Base-by-base conservation (phyloP, 2,329 filamentous ascomycete genomes). In the Monilinia fructigena region DNA sequence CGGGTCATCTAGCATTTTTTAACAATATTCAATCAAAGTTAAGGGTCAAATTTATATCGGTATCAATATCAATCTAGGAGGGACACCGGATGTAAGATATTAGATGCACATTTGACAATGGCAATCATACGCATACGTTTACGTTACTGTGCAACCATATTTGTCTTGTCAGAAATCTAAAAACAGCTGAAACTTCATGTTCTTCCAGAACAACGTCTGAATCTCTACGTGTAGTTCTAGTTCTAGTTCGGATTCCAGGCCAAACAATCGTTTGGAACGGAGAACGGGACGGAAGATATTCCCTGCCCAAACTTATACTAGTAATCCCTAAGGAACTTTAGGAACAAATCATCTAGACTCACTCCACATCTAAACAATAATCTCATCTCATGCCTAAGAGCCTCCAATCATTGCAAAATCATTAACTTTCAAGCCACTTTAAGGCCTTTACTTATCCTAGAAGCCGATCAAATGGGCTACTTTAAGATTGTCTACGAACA, bases 331-430 rank as follows among this genome's bases (percentile, higher is more conserved):
- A 14, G 54, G 42, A 47, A 47, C 18, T 20, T 47, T 47, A 47
- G 20, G 20, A 47, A 48, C 47, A 35, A 56, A 56, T 56, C 54
- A 23, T 55, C 50, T 31, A 47, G 38, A 55, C 50, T 55, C 60
- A 55, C 50, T 55, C 60, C 35, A 31, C 50, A 31, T 18, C 48
- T 10, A 16, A 35, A 35, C 5, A 23, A 12, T n/a, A 62, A 62
- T 62, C 47, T 54, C 50, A 63, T 55, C 50, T 38, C 35, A 63
- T 63, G 35, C 54, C 38, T 12, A 23, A 61, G 31, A 28, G 35
- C 12, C 23, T 31, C 35, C 35, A 35, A 60, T 35, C 26, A 7
- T 60, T 48, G 12, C 2, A 31, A 18, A 42, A 47, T 40, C 3
- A 40, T 40, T 40, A 55, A 28, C 38, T 7, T 45, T 12, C 1